A percentile compares a stretch with the other conserved stretches of the same genome.
phyloP scores from a whole-genome alignment of 139 green algal species.

The Parachlorella kessleri region DNA sequence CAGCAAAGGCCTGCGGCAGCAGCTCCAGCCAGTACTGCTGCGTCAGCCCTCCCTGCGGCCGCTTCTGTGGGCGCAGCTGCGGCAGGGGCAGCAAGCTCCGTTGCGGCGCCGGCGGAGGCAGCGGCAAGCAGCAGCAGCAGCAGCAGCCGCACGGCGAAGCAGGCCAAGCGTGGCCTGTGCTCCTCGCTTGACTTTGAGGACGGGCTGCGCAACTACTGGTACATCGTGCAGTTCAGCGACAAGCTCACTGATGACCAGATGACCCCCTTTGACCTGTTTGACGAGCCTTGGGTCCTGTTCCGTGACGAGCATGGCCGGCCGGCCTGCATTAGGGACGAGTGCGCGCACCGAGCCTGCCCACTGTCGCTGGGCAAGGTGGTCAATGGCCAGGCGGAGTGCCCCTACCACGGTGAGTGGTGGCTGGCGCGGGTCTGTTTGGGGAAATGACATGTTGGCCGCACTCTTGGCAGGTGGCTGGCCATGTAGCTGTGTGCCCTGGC shows the following conservation, averaged over 20 bases:
- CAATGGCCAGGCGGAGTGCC: slow-evolving; percentile 73
- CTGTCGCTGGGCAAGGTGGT: slow-evolving; percentile 85
- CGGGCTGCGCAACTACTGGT: slow-evolving; percentile 48
- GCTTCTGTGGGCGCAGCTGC: slow-evolving; percentile 6
- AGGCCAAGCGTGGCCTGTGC: slow-evolving; percentile 7
- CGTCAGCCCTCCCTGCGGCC: neutral
- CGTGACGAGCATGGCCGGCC: slow-evolving; percentile 45
- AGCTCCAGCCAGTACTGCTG: slow-evolving; percentile 3
- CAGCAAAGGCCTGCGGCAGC: neutral
- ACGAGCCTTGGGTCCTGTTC: slow-evolving; percentile 97
- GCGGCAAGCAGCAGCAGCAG: neutral
- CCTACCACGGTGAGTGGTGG: slow-evolving; percentile 82
- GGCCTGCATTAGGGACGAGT: slow-evolving; percentile 75
- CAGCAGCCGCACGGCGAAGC: neutral
- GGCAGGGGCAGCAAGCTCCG: neutral
- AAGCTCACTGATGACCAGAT: slow-evolving; percentile 33
- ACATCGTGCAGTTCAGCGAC: slow-evolving; percentile 33
- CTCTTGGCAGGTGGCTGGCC: too few relatives aligned
- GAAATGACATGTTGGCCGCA: too few relatives aligned
- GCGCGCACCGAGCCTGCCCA: slow-evolving; percentile 95
- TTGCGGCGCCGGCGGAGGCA: neutral
- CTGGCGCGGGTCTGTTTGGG: too few relatives aligned
- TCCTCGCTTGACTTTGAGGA: slow-evolving; percentile 37
- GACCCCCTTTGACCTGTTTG: slow-evolving; percentile 91
- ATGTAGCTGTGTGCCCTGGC: too few relatives aligned